A percentile compares a stretch with the other conserved stretches of the same genome.
Conservation (phyloP, 139 green algal species). For the Micromonas pusilla region DNA sequence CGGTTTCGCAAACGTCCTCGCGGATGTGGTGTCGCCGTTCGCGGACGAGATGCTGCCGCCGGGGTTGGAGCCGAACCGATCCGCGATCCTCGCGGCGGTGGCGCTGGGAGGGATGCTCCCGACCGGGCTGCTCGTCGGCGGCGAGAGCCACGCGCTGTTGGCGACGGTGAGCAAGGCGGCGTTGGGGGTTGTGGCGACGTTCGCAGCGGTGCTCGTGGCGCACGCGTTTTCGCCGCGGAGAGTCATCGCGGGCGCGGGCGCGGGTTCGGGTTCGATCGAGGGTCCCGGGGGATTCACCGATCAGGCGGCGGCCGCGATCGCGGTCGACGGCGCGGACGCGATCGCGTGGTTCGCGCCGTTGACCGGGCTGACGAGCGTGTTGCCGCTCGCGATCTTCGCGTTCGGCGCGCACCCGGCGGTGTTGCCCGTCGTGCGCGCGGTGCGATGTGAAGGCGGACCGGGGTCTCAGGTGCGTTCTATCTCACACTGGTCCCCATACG, state of each 20-base stretch:
- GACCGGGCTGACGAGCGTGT: background rate
- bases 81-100: background rate
- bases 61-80: background rate
- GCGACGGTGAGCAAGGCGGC: background rate
- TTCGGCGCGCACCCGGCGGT: background rate
- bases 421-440: background rate
- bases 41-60: background rate
- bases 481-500: no score
- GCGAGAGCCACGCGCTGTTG: background rate
- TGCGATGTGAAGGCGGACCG: no score
- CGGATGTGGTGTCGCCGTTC: background rate
- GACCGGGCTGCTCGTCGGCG: background rate
- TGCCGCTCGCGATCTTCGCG: background rate
- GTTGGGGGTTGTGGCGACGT: background rate
- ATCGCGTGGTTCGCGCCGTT: background rate
- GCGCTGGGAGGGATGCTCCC: background rate
- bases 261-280: no score
- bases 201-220: background rate
- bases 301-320: no score
- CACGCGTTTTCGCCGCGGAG: background rate
- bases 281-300: no score
- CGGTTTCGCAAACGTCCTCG: conserved; percentile 3
- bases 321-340: background rate
- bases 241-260: background rate
- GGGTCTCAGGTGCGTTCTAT: no score